A percentile compares a stretch with the other conserved stretches of the same genome.
These are phyloP conservation scores for Tetradesmus lagerheimii DNA, from an alignment of 139 green algal species.

Conservation along the genomic window DNA sequence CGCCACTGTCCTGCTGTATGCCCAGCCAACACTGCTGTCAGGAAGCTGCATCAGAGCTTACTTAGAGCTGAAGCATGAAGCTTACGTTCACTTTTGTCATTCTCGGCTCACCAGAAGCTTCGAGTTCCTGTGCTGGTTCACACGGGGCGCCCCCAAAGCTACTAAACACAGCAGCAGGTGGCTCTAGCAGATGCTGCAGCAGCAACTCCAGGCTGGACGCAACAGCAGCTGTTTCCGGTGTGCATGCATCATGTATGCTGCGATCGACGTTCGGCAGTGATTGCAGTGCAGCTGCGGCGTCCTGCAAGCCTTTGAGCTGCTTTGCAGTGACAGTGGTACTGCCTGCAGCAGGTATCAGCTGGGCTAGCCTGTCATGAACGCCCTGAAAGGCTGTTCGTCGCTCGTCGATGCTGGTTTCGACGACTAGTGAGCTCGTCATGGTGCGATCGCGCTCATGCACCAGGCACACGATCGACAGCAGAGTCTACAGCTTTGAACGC, in stretches of 20 bases:
- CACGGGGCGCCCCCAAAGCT: constrained; percentile 13
- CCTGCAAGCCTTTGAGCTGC: background rate
- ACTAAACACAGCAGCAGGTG: background rate
- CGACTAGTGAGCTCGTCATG: background rate
- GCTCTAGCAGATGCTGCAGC: constrained; percentile 16
- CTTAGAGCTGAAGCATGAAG: too few species aligned
- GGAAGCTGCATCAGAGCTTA: too few species aligned
- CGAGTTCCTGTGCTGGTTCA: background rate
- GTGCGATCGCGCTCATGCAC: background rate
- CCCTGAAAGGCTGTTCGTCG: background rate
- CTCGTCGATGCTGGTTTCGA: background rate
- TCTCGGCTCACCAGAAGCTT: background rate
- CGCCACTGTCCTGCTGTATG: too few species aligned
- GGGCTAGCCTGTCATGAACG: background rate
- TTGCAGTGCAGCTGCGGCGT: background rate
- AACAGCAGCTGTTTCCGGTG: background rate
- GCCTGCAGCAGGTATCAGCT: background rate
- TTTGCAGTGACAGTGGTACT: background rate
- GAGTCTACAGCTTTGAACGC: background rate
- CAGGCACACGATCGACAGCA: background rate
- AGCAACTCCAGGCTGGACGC: constrained; percentile 1
- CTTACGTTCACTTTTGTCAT: too few species aligned
- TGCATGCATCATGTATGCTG: background rate
- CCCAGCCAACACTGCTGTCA: too few species aligned
- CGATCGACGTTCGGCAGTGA: background rate